These are phyloP conservation scores for Saccharomyces hybrid DNA, from an alignment of 1,139 yeast genomes.

Conservation along the genomic window DNA sequence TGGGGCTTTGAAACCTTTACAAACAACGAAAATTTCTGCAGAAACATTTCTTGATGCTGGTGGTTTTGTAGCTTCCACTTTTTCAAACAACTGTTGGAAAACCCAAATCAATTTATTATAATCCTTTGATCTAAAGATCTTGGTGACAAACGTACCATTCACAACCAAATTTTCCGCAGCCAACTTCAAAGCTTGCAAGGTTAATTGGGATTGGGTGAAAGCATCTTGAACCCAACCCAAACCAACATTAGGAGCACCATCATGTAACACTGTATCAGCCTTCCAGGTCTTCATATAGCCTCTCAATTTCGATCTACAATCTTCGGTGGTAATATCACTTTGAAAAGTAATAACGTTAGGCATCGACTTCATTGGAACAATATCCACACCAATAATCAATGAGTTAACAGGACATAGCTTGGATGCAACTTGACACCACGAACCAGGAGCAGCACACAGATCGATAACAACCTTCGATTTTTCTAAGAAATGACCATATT, in stretches of 20 bases:
- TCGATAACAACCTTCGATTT: constrained; percentile 96
- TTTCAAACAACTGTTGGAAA: constrained; percentile 88
- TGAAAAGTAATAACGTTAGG: constrained; percentile 93
- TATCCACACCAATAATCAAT: constrained; percentile 92
- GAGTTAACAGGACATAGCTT: constrained; percentile 89
- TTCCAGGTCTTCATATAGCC: constrained; percentile 99
- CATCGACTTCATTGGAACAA: constrained; percentile 90
- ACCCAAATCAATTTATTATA: constrained; percentile 97
- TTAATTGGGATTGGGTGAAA: constrained; percentile 92
- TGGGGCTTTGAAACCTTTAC: constrained; percentile 94
- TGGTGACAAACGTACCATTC: constrained; percentile 96
- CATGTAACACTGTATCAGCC: constrained; percentile 95
- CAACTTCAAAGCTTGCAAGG: constrained; percentile 82
- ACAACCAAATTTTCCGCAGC: constrained; percentile 90
- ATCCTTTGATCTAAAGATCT: constrained; percentile 94
- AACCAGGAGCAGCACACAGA: constrained; percentile 99
- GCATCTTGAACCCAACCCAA: constrained; percentile 99
- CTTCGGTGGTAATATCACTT: constrained; percentile 96
- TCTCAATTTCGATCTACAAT: constrained; percentile 86
- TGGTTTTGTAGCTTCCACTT: constrained; percentile 97
- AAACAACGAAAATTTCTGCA: constrained; percentile 96
- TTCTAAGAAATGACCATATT: constrained; percentile 90
- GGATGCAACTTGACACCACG: constrained; percentile 99
- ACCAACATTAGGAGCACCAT: constrained; percentile 99
- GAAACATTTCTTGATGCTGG: constrained; percentile 98